Evolutionary conservation across 441 rosid species (phyloP), one percentile per base, ranked within the genome.

Genomic region (Mallotus repandus): DNA sequence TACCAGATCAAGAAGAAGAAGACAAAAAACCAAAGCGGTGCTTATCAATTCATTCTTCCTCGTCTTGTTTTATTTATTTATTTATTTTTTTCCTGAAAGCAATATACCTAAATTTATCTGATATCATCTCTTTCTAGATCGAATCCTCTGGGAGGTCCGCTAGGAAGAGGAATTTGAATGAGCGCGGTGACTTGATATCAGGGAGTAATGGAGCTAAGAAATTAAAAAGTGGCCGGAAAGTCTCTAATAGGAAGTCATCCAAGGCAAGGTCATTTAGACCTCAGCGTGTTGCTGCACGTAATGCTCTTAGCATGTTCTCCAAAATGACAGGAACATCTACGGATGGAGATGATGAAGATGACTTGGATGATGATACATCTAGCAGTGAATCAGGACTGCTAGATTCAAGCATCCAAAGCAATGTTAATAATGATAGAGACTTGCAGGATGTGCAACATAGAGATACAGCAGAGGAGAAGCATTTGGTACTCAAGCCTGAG

Each of bases 241-340:
- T 78, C 71, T 80, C 84, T 43, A 86, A 80, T 73, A 84, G 79
- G 81, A 93, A 81, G 71, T 80, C 88, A 76, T 88, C 96, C 68
- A 85, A 78, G 84, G 84, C 85, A 53, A 87, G 87, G 81, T 81
- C 88, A 53, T 83, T 81, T 14, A 85, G 99, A 84, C 99, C 99
- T 80, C 96, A 86, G 82, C 88, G 98, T 76, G 89, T 90, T 68
- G 98, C 98, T 64, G 98, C 99, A 48, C 89, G 91, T 70, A 93
- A 91, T 90, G 99, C 97, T 58, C 85, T 84, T 63, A 81, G 86
- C 61, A 84, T 89, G 80, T 88, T 93, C 76, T 87, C 94, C 50
- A 89, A 84, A 85, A 84, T 90, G 76, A 85, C 86, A 12, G 97
- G 91, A 82, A 82, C 92, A 74, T 88, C 95, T 73, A 84, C 90